Percentiles rank a stretch among this genome's conserved stretches.
These are phyloP conservation scores for Pythium coloratum DNA, from an alignment of 352 stramenopile genomes.

Conservation along the genomic window DNA sequence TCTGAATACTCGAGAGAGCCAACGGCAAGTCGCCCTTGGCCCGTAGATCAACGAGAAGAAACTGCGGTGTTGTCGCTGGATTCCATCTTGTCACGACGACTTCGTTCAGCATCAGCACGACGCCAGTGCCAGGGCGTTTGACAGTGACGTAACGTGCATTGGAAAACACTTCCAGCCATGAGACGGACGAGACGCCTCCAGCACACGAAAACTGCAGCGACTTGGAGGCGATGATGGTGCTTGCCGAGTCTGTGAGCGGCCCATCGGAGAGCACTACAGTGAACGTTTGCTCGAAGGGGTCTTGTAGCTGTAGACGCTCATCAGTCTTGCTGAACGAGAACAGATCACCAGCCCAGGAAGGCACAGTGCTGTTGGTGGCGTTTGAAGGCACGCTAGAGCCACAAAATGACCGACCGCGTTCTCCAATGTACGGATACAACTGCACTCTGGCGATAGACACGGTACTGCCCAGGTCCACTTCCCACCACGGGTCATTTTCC, in stretches of 20 bases:
- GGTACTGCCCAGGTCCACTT: slow-evolving; percentile 57
- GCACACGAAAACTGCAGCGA: slow-evolving; percentile 56
- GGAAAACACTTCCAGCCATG: slow-evolving; percentile 41
- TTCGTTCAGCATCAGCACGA: slow-evolving; percentile 70
- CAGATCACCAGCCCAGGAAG: slow-evolving; percentile 42
- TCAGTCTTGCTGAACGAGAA: slow-evolving; percentile 41
- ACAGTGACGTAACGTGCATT: slow-evolving; percentile 55
- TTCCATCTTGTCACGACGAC: slow-evolving; percentile 68
- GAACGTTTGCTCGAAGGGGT: slow-evolving; percentile 58
- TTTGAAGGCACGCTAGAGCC: background rate
- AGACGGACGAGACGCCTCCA: slow-evolving; percentile 32
- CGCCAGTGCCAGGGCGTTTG: slow-evolving; percentile 28
- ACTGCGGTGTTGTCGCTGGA: slow-evolving; percentile 40
- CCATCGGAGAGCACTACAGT: slow-evolving; percentile 45
- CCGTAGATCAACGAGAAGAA: slow-evolving; percentile 55
- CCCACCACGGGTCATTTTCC: slow-evolving; percentile 61
- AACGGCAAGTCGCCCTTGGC: slow-evolving; percentile 34
- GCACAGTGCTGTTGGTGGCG: slow-evolving; percentile 8
- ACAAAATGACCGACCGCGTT: slow-evolving; percentile 39
- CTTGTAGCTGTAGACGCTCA: slow-evolving; percentile 37
- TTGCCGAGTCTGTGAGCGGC: slow-evolving; percentile 12
- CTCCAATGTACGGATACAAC: slow-evolving; percentile 54
- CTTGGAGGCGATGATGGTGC: slow-evolving; percentile 17
- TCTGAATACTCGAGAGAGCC: slow-evolving; percentile 43
- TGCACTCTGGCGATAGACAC: slow-evolving; percentile 48